These are phyloP conservation scores for Ceratocystiopsis brevicomis DNA, from an alignment of 2,329 filamentous ascomycete genomes.

Conservation along the genomic window DNA sequence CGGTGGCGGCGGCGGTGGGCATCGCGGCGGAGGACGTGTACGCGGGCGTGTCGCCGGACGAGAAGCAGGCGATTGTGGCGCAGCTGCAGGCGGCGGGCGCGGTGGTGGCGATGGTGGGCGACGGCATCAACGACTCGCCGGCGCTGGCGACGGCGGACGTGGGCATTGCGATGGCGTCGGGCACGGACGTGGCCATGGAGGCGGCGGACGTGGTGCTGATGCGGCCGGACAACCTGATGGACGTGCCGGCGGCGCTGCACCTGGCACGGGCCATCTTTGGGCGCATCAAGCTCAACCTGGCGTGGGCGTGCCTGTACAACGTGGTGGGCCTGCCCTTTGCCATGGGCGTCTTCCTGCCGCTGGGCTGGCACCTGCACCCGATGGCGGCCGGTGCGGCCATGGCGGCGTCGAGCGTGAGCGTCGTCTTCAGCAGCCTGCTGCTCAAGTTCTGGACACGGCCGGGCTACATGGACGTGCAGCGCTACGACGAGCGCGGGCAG, in stretches of 20 bases:
- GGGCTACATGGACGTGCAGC: constrained; percentile 62
- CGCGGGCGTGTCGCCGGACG: constrained; percentile 73
- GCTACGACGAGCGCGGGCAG: constrained; percentile 36
- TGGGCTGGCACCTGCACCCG: constrained; percentile 73
- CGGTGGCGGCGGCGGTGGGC: constrained; percentile 66
- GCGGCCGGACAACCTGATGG: constrained; percentile 77
- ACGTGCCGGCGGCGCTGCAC: constrained; percentile 72
- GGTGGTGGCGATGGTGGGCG: constrained; percentile 87
- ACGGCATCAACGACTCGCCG: constrained; percentile 96
- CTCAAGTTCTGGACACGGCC: constrained; percentile 78
- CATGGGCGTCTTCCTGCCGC: constrained; percentile 87
- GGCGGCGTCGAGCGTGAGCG: constrained; percentile 76
- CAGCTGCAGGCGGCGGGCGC: constrained; percentile 56
- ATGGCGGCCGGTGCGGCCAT: constrained; percentile 92
- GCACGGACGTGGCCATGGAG: constrained; percentile 95
- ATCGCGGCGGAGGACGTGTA: constrained; percentile 60
- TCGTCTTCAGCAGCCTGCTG: constrained; percentile 66
- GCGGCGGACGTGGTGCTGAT: constrained; percentile 92
- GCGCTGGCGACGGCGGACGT: constrained; percentile 83
- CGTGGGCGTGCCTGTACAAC: constrained; percentile 91
- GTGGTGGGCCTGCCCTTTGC: constrained; percentile 79
- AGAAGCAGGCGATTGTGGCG: constrained; percentile 75
- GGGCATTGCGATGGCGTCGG: constrained; percentile 79
- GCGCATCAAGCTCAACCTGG: constrained; percentile 82
- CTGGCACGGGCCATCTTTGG: constrained; percentile 72